Evolutionary conservation across 2,329 filamentous ascomycete genomes (phyloP), one percentile per base, ranked within the genome.

Genomic region (Beauveria medogensis): DNA sequence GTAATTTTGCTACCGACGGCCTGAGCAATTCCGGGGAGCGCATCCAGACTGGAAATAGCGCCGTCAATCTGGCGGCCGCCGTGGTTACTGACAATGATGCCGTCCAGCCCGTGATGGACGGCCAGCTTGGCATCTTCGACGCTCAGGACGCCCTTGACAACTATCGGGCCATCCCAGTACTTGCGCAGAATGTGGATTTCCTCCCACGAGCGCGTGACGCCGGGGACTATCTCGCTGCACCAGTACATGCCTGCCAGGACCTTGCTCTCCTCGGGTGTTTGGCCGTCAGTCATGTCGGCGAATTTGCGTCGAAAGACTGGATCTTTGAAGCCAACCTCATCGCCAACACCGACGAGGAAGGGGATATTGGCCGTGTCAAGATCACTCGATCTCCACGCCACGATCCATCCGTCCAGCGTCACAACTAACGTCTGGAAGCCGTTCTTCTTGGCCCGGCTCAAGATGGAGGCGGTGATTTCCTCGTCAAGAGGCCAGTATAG

Each of bases 401-500:
- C 77, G 14, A 80, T 80, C 72, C 84, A 89, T 0, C 87, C 91
- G 70, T 92, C 89, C 0, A 91, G 76, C 0, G 89, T 92, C 1
- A 92, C 85, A 7, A 91, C 82, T 0, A 91, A 77, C 0, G 85
- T 86, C 40, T 78, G 79, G 72, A 80, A 91, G 1, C 87, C 88
- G 37, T 76, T 80, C 0, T 73, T 76, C 67, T 83, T 84, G 0
- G 87, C 89, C 0, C 87, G 79, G 1, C 72, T 69, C 5, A 91
- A 77, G 18, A 91, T 73, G 1, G 83, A 88, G 0, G 80, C 74
- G 0, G 88, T 91, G 59, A 91, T 76, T 3, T 86, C 82, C 57
- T 91, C 80, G 59, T 83, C 81, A 22, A 78, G 73, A 0, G 88
- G 88, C 86, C 87, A 91, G 74, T 92, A 92, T 0, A 92, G 79